phyloP scores from a whole-genome alignment of 2,329 filamentous ascomycete genomes.

The Bimuria novae-zelandiae region DNA sequence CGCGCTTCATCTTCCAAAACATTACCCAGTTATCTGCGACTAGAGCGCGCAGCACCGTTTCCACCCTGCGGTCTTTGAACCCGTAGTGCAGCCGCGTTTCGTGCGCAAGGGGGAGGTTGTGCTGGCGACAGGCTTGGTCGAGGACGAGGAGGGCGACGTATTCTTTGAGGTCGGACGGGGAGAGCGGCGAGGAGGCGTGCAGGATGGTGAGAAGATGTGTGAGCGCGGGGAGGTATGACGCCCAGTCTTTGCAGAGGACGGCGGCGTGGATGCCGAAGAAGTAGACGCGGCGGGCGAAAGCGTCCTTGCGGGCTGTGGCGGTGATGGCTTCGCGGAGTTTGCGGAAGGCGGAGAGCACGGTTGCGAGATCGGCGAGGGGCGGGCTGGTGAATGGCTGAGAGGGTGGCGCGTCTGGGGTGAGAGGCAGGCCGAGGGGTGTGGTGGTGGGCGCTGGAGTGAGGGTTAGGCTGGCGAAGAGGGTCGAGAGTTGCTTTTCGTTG shows the following conservation, averaged over 20 bases:
- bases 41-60: constrained; percentile 70
- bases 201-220: constrained; percentile 75
- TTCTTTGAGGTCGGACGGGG: constrained; percentile 74
- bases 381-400: constrained; percentile 30
- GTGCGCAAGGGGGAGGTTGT: constrained; percentile 75
- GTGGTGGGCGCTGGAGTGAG: constrained; percentile 14
- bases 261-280: constrained; percentile 87
- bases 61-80: constrained; percentile 70
- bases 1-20: constrained; percentile 72
- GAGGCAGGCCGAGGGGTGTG: constrained; percentile 22
- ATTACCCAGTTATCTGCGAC: constrained; percentile 80
- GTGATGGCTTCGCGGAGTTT: constrained; percentile 92
- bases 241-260: constrained; percentile 78
- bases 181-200: constrained; percentile 70
- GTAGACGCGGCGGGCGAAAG: constrained; percentile 87
- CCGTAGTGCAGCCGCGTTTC: constrained; percentile 64
- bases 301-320: constrained; percentile 73
- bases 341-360: constrained; percentile 80
- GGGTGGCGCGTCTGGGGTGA: constrained; percentile 10
- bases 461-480: constrained; percentile 71
- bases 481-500: constrained; percentile 72
- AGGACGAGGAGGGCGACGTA: constrained; percentile 81
- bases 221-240: constrained; percentile 88
- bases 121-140: constrained; percentile 84
- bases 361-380: constrained; percentile 63